phyloP scores from a whole-genome alignment of 768 basidiomycete species.

The Mycena vulgaris region DNA sequence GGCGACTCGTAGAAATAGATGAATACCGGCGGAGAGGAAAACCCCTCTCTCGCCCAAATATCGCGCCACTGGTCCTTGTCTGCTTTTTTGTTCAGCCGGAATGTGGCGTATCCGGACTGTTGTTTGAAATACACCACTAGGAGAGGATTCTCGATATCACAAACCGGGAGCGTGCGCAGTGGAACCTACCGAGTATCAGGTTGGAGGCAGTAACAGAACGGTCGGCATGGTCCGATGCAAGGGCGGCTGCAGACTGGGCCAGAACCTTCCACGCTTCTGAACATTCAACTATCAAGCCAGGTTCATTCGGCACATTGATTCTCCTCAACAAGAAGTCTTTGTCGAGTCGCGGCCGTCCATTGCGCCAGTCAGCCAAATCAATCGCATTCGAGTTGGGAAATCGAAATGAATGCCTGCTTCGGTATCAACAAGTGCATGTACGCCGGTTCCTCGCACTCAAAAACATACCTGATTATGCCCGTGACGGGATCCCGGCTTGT shows the following conservation, averaged over 20 bases:
- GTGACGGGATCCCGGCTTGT: not conserved
- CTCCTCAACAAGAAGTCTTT: constrained; percentile 24
- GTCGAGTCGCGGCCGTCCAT: constrained; percentile 7
- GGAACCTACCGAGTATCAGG: constrained; percentile 29
- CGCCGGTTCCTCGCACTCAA: too few species aligned
- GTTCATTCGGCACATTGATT: constrained; percentile 17
- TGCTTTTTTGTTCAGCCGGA: constrained; percentile 24
- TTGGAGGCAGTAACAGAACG: constrained; percentile 2
- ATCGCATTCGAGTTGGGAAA: not conserved
- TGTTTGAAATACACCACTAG: constrained; percentile 34
- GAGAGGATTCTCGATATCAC: not conserved
- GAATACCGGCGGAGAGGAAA: constrained; percentile 7
- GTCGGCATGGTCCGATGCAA: constrained; percentile 19
- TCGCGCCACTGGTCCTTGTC: constrained; percentile 14
- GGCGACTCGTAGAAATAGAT: constrained; percentile 33
- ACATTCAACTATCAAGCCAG: constrained; percentile 24
- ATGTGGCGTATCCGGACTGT: constrained; percentile 26
- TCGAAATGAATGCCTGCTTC: constrained; percentile 13
- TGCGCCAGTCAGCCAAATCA: constrained; percentile 18
- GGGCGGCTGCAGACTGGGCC: not conserved
- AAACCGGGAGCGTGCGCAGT: not conserved
- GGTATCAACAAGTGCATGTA: not conserved
- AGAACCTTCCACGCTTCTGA: constrained; percentile 28
- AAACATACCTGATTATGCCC: constrained; percentile 11
- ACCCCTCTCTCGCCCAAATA: constrained; percentile 25